Base-by-base conservation (phyloP, 2,329 filamentous ascomycete genomes). In the Ophiosphaerella herpotricha region DNA sequence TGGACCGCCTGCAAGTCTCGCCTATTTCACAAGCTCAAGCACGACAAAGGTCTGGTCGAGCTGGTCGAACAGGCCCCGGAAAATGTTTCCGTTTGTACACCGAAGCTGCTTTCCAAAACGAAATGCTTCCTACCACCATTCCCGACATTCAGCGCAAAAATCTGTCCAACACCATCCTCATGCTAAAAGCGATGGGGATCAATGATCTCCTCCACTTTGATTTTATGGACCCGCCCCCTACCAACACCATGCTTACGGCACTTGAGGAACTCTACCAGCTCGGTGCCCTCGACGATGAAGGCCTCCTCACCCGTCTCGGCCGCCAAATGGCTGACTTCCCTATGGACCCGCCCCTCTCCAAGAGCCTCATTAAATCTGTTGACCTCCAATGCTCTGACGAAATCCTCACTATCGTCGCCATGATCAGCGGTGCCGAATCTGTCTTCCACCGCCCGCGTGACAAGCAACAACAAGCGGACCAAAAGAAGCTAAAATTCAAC, bases 171-270 rank as follows among this genome's bases (percentile, higher is more conserved):
- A 97, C 93, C 0, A 97, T 99, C 72, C 82, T 99, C 39, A 96
- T 97, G 89, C 83, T 99, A 43, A 99, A 99, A 72, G 94, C 94
- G 0, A 97, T 99, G 91, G 94, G 95, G 3, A 97, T 99, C 74
- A 97, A 99, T 68, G 94, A 99, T 68, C 80, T 99, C 1, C 81
- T 99, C 11, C 91, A 96, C 68, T 99, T 99, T 66, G 93, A 97
- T 75, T 99, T 99, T 66, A 97, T 99, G 93, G 94, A 99, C 66
- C 92, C 94, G 0, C 94, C 94, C 0, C 94, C 94, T 0, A 94
- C 94, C 26, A 97, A 97, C 66, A 97, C 94, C 11, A 97, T 97
- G 91, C 82, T 99, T 57, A 96, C 91, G 42, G 94, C 94, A 0
- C 79, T 99, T 3, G 95, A 99, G 75, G 94, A 97, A 70, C 80